These are phyloP conservation scores for Omphalea diandra DNA, from an alignment of 441 rosid species.

Conservation along the genomic window DNA sequence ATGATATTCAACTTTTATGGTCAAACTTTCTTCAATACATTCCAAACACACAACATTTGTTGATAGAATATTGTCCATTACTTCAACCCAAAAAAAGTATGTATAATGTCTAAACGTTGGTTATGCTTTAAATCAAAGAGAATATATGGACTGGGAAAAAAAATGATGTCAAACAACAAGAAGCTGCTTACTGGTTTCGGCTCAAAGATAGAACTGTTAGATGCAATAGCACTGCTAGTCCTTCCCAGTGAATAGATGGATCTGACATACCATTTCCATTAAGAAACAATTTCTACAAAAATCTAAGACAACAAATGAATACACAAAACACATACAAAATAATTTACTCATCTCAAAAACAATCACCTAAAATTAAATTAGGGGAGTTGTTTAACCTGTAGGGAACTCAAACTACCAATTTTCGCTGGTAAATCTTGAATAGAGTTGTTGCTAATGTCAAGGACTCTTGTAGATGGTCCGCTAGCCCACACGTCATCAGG, in stretches of 20 bases:
- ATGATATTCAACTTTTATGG: neutral
- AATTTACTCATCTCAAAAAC: constrained; percentile 12
- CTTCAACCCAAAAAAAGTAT: neutral
- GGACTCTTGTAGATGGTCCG: constrained; percentile 58
- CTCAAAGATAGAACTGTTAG: constrained; percentile 55
- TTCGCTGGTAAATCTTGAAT: constrained; percentile 51
- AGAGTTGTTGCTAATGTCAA: constrained; percentile 61
- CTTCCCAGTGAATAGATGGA: constrained; percentile 73
- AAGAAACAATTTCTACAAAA: constrained; percentile 59
- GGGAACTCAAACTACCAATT: constrained; percentile 48
- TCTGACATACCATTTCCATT: constrained; percentile 60
- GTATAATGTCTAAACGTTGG: neutral
- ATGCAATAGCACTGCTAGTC: constrained; percentile 47
- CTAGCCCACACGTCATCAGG: constrained; percentile 76
- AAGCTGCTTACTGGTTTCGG: constrained; percentile 60
- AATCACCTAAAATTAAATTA: constrained; percentile 10
- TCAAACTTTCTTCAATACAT: neutral
- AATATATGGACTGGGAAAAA: neutral
- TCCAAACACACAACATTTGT: too few relatives aligned
- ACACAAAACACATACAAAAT: neutral
- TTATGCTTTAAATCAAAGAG: neutral
- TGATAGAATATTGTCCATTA: neutral
- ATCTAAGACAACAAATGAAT: constrained; percentile 11
- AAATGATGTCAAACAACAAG: neutral
- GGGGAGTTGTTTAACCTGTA: constrained; percentile 43